These are phyloP conservation scores for Schoenoplectus triqueter DNA, from an alignment of 202 grass and related monocot species.

Conservation along the genomic window DNA sequence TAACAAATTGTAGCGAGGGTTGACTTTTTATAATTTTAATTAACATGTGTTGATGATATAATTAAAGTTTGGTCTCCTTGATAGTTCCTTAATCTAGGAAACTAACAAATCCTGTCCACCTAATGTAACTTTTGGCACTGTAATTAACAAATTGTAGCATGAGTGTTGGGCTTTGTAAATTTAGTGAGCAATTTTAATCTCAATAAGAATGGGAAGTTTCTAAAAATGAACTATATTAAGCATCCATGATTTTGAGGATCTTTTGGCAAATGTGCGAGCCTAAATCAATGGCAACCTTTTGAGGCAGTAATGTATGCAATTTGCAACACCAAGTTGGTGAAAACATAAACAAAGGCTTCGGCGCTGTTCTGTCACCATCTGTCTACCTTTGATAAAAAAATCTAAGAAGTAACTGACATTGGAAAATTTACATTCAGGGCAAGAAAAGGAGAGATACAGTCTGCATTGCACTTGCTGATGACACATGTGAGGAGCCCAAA, in stretches of 20 bases:
- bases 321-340: background rate
- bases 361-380: background rate
- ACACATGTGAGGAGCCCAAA: slow-evolving; percentile 83
- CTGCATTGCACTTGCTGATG: slow-evolving; percentile 88
- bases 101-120: background rate
- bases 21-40: background rate
- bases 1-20: background rate
- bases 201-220: background rate
- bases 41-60: background rate
- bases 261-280: background rate
- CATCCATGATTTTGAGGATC: background rate
- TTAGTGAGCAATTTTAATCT: background rate
- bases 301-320: background rate
- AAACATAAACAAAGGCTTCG: background rate
- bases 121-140: slow-evolving; percentile 1
- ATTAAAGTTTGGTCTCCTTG: background rate
- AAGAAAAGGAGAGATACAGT: slow-evolving; percentile 94
- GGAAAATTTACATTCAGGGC: slow-evolving; percentile 46
- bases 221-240: background rate
- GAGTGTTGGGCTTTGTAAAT: background rate
- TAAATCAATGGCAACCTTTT: background rate
- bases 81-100: background rate
- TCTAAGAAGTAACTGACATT: slow-evolving; percentile 11
- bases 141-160: slow-evolving; percentile 13
- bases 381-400: background rate